Conservation (phyloP, 352 stramenopile genomes). For the Phytophthora uliginosa region DNA sequence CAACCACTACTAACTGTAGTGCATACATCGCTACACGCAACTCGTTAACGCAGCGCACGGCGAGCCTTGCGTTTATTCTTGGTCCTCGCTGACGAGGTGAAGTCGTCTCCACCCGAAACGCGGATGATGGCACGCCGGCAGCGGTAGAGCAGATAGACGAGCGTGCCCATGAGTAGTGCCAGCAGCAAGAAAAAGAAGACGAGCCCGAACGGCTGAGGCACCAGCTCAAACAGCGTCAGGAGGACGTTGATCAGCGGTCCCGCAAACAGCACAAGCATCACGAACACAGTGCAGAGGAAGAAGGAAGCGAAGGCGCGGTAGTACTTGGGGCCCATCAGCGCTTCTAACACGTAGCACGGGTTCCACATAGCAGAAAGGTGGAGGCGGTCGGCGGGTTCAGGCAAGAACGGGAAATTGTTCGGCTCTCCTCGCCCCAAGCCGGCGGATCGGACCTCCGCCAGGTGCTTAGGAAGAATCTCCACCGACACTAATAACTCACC, state of each 20-base stretch:
- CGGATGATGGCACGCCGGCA: constrained; percentile 63
- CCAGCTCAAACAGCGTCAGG: constrained; percentile 70
- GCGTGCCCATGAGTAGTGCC: constrained; percentile 41
- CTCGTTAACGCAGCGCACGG: constrained; percentile 28
- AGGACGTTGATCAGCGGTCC: constrained; percentile 81
- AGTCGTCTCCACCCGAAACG: constrained; percentile 18
- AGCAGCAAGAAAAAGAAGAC: constrained; percentile 66
- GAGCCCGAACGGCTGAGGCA: constrained; percentile 68
- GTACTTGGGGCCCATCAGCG: constrained; percentile 79
- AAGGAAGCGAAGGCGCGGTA: constrained; percentile 77
- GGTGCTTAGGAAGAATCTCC: constrained; percentile 72
- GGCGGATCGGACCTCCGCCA: constrained; percentile 70
- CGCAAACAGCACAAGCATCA: constrained; percentile 72
- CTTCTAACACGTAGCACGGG: constrained; percentile 82
- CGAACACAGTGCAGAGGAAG: constrained; percentile 62
- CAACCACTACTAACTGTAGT: too few species aligned
- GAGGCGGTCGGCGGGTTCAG: constrained; percentile 77
- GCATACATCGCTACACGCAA: background rate
- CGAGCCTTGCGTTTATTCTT: constrained; percentile 33
- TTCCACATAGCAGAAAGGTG: constrained; percentile 89
- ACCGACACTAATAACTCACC: constrained; percentile 79
- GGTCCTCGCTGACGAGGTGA: constrained; percentile 20
- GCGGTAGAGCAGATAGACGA: constrained; percentile 66
- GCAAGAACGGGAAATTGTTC: constrained; percentile 83
- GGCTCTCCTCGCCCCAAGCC: constrained; percentile 80